phyloP scores from a whole-genome alignment of 1,139 yeast genomes.

The Kodamaea ohmeri region DNA sequence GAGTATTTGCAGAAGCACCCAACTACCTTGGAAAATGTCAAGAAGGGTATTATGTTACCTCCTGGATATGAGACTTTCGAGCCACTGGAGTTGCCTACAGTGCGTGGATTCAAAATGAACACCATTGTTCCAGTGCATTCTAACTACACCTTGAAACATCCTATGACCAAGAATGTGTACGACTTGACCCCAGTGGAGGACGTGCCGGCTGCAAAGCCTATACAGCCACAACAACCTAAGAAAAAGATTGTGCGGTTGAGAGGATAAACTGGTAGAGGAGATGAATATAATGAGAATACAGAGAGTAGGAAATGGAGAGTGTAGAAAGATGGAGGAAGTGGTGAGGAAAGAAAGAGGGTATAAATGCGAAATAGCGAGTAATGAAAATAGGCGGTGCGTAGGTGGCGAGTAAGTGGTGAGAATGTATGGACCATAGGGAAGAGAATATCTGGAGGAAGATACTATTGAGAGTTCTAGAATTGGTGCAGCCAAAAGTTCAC shows the following conservation, averaged over 20 bases:
- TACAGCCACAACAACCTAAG: conserved; percentile 50
- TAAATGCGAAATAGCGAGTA: background rate
- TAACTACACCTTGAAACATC: conserved; percentile 76
- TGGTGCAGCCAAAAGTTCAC: no score
- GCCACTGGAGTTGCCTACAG: conserved; percentile 68
- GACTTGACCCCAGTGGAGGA: conserved; percentile 51
- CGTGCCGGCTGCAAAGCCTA: conserved; percentile 24
- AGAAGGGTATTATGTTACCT: conserved; percentile 56
- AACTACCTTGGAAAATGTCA: conserved; percentile 61
- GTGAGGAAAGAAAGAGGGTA: background rate
- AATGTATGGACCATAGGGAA: no score
- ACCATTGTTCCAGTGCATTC: conserved; percentile 84
- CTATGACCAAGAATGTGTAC: conserved; percentile 72
- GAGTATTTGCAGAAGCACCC: conserved; percentile 66
- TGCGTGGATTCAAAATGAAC: conserved; percentile 82
- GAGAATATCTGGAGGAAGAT: no score
- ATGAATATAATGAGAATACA: background rate
- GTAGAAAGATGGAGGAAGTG: background rate
- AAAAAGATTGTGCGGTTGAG: conserved; percentile 51
- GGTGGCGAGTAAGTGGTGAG: no score
- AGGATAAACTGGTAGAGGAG: no score
- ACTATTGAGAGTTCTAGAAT: no score
- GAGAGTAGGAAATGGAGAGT: background rate
- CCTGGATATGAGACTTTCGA: conserved; percentile 54
- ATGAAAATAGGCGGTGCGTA: background rate